Conservation (phyloP, 2,329 filamentous ascomycete genomes). For the Dothideomycetes sp. region DNA sequence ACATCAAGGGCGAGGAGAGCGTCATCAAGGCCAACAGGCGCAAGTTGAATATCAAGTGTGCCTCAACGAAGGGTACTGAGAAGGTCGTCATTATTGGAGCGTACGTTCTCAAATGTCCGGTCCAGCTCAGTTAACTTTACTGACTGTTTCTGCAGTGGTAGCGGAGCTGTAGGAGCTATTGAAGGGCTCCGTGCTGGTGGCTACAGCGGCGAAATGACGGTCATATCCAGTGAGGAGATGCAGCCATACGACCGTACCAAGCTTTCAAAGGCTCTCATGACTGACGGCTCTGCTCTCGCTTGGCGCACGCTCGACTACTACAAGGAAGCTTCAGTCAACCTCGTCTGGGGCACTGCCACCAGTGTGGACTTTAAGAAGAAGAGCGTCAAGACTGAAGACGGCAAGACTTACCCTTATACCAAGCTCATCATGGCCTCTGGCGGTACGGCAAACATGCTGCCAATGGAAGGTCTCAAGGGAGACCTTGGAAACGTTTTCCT, state of each 20-base stretch:
- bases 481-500: slow-evolving; percentile 79
- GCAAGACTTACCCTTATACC: slow-evolving; percentile 62
- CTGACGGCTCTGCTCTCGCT: slow-evolving; percentile 67
- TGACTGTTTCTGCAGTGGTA: slow-evolving; percentile 44
- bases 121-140: background rate
- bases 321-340: slow-evolving; percentile 47
- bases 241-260: slow-evolving; percentile 84
- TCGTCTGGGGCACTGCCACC: slow-evolving; percentile 48
- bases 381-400: slow-evolving; percentile 62
- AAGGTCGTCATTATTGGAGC: slow-evolving; percentile 77
- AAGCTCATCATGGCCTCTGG: slow-evolving; percentile 89
- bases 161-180: slow-evolving; percentile 68
- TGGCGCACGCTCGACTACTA: slow-evolving; percentile 72
- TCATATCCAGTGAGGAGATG: slow-evolving; percentile 72
- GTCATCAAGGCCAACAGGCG: slow-evolving; percentile 67
- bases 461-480: slow-evolving; percentile 71
- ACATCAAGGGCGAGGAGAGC: slow-evolving; percentile 69
- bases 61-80: slow-evolving; percentile 39
- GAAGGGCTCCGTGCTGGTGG: slow-evolving; percentile 75
- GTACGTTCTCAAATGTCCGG: slow-evolving; percentile 25
- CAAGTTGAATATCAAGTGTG: slow-evolving; percentile 63
- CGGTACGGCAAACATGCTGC: slow-evolving; percentile 63
- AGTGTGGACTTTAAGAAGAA: slow-evolving; percentile 66
- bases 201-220: slow-evolving; percentile 67
- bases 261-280: slow-evolving; percentile 83